Base-by-base conservation (phyloP, 2,329 filamentous ascomycete genomes). In the Apiospora malaysiana region DNA sequence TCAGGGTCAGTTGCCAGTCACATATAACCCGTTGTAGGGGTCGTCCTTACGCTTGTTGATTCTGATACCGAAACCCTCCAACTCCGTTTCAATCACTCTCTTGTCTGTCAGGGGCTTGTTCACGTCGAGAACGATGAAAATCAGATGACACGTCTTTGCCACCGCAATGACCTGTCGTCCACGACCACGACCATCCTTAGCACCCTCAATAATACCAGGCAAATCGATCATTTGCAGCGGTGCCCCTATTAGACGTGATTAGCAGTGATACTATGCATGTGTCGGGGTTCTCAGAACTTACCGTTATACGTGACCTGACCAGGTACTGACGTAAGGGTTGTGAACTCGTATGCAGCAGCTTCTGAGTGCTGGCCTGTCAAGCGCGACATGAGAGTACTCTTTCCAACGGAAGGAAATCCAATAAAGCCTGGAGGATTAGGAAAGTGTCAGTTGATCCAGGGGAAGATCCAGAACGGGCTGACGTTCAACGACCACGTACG, bases 61-160 rank as follows among this genome's bases (percentile, higher is more conserved):
- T 70, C 96, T 90, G 80, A 99, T 98, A 45, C 96, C 96, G 78
- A 99, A 99, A 9, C 96, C 96, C 82, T 99, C 96, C 80, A 99
- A 84, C 85, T 99, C 96, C 68, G 90, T 88, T 84, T 99, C 96
- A 79, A 99, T 99, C 74, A 99, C 88, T 72, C 94, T 90, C 87
- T 99, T 99, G 84, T 99, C 96, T 21, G 95, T 97, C 77, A 99
- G 86, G 32, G 96, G 96, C 84, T 99, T 99, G 85, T 98, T 98
- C 79, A 99, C 96, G 79, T 99, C 96, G 70, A 99, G 87, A 66
- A 99, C 94, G 79, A 99, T 99, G 83, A 98, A 98, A 78, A 99
- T 99, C 77, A 99, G 85, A 87, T 99, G 93, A 85, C 96, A 99
- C 23, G 96, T 98, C 87, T 99, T 99, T 72, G 96, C 95, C 67